Evolutionary conservation across 1,284 basidiomycete genomes (phyloP).

Genomic region (Boletus mariae): DNA sequence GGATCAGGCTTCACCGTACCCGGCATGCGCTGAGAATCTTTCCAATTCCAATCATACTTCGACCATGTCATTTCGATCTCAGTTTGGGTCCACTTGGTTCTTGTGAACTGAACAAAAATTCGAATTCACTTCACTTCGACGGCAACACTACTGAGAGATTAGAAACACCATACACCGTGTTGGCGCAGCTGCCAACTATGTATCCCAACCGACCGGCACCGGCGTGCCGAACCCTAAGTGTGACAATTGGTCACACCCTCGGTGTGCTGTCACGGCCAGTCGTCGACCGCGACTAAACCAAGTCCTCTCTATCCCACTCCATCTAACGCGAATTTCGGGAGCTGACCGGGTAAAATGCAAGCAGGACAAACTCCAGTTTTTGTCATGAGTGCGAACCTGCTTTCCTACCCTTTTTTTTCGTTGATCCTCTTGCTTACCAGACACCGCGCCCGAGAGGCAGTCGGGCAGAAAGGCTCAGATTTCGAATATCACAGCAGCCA

Average conservation of each 20-base stretch:
- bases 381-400: slow-evolving; percentile 36
- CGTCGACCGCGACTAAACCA: neutral
- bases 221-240: neutral
- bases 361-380: slow-evolving; percentile 67
- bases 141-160: no score
- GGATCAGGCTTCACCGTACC: no score
- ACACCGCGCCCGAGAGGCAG: slow-evolving; percentile 91
- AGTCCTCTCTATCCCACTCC: neutral
- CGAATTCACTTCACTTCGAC: no score
- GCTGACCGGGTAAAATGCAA: slow-evolving; percentile 33
- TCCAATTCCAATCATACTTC: no score
- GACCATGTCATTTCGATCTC: no score
- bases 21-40: no score
- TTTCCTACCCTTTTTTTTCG: neutral
- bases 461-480: slow-evolving; percentile 94
- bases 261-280: neutral
- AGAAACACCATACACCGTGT: no score
- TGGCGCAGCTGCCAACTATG: no score
- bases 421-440: slow-evolving; percentile 39
- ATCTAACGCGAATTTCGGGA: neutral
- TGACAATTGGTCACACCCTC: neutral
- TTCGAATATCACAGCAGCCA: slow-evolving; percentile 96
- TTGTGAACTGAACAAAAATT: no score
- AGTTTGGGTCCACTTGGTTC: no score
- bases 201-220: no score